These are phyloP conservation scores for Penicillium fimorum DNA, from an alignment of 495 filamentous ascomycete genomes.

Conservation along the genomic window DNA sequence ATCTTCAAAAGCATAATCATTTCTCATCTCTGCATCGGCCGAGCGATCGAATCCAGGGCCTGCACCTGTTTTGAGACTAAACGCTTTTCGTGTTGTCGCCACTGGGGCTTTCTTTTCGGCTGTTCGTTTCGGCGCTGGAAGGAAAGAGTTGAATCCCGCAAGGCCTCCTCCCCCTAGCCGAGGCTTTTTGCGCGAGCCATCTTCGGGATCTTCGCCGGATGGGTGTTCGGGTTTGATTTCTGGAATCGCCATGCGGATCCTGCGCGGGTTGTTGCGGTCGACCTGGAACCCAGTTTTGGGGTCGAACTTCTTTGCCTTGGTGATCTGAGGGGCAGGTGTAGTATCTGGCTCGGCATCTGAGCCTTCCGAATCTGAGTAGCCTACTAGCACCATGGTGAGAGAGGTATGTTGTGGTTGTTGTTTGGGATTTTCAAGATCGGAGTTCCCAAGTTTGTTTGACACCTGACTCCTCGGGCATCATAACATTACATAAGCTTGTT, in stretches of 20 bases:
- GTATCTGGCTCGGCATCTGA: constrained; percentile 57
- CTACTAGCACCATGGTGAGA: constrained; percentile 66
- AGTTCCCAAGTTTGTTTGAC: not conserved
- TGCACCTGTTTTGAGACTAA: constrained; percentile 77
- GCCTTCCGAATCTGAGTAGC: constrained; percentile 82
- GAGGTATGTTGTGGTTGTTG: not conserved
- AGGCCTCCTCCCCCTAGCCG: constrained; percentile 60
- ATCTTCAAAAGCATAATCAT: constrained; percentile 25
- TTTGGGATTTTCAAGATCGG: not conserved
- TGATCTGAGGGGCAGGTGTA: constrained; percentile 31
- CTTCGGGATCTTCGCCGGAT: constrained; percentile 37
- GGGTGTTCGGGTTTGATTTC: constrained; percentile 45
- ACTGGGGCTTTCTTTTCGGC: constrained; percentile 38
- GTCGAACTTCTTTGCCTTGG: constrained; percentile 54
- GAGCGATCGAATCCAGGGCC: constrained; percentile 73
- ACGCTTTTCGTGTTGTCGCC: constrained; percentile 35
- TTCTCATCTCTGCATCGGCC: constrained; percentile 43
- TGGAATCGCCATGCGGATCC: constrained; percentile 76
- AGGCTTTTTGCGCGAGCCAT: constrained; percentile 69
- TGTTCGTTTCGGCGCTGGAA: constrained; percentile 78
- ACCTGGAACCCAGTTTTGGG: constrained; percentile 56
- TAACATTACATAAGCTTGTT: not conserved
- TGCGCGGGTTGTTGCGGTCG: constrained; percentile 74
- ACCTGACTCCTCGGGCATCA: not conserved
- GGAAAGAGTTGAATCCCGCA: constrained; percentile 76